Evolutionary conservation across 768 basidiomycete species (phyloP).

Genomic region (Termitomyces sp.): DNA sequence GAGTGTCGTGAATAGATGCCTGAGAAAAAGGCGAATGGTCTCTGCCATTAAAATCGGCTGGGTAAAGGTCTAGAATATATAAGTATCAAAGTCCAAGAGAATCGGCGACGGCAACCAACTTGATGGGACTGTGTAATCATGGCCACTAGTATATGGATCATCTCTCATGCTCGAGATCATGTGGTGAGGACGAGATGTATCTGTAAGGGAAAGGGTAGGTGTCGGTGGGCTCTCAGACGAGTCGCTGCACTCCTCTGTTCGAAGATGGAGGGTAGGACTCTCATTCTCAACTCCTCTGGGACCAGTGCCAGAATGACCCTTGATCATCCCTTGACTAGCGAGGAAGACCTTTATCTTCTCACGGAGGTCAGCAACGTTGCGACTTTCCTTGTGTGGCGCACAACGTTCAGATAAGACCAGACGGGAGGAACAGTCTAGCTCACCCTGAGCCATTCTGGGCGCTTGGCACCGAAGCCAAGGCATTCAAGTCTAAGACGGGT

Average conservation of each 20-base stretch:
- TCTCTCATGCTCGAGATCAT: constrained; percentile 21
- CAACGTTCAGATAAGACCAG: neutral
- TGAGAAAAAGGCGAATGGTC: constrained; percentile 19
- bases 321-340: constrained; percentile 84
- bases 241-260: constrained; percentile 33
- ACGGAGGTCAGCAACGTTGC: constrained; percentile 61
- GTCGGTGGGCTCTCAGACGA: constrained; percentile 30
- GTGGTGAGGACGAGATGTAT: constrained; percentile 14
- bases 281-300: constrained; percentile 54
- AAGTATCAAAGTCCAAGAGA: constrained; percentile 10
- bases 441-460: constrained; percentile 83
- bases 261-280: constrained; percentile 48
- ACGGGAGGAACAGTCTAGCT: constrained; percentile 15
- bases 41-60: constrained; percentile 6
- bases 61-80: constrained; percentile 11
- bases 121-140: constrained; percentile 8
- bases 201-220: constrained; percentile 20
- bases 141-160: constrained; percentile 6
- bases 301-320: constrained; percentile 74
- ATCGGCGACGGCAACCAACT: constrained; percentile 24
- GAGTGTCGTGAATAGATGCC: constrained; percentile 15
- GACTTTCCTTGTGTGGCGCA: constrained; percentile 48
- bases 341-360: constrained; percentile 79
- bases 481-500: constrained; percentile 78
- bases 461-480: constrained; percentile 80